Conservation (phyloP, 257 asterid species). For the Penstemon barbatus region DNA sequence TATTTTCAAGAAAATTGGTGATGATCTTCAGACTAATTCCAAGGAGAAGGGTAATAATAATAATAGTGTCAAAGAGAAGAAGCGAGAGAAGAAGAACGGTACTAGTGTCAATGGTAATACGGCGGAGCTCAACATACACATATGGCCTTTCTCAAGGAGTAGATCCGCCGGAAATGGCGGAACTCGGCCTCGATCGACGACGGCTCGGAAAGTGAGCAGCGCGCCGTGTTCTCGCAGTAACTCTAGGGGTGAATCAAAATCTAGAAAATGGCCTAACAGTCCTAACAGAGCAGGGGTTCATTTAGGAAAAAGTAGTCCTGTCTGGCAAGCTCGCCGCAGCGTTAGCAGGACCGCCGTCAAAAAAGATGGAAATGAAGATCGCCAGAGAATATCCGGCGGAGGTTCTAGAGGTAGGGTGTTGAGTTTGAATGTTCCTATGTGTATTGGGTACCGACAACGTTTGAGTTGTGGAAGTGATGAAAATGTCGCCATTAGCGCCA, state of each 20-base stretch:
- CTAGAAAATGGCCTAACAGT: conserved; percentile 40
- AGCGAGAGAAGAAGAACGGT: conserved; percentile 47
- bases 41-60: neutral
- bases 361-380: conserved; percentile 28
- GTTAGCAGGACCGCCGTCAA: neutral
- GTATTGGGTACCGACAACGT: conserved; percentile 72
- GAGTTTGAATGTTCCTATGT: conserved; percentile 75
- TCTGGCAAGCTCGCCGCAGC: conserved; percentile 79
- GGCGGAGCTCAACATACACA: conserved; percentile 79
- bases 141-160: conserved; percentile 92
- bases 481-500: conserved; percentile 29
- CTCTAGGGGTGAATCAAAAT: conserved; percentile 84
- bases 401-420: conserved; percentile 39
- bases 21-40: too few relatives aligned
- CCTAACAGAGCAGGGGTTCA: too few relatives aligned
- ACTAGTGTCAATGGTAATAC: conserved; percentile 4
- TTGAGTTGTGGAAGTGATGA: conserved; percentile 62
- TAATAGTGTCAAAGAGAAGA: conserved; percentile 39
- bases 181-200: conserved; percentile 48
- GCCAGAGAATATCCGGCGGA: conserved; percentile 42
- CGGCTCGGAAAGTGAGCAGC: conserved; percentile 75
- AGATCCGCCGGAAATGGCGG: conserved; percentile 94
- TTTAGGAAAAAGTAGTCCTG: conserved; percentile 45
- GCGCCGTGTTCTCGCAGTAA: conserved; percentile 98
- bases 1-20: conserved; percentile 49